Evolutionary conservation across 2,329 filamentous ascomycete species (phyloP), one percentile per base, ranked within the genome.

Genomic region (Grosmannia huntii): DNA sequence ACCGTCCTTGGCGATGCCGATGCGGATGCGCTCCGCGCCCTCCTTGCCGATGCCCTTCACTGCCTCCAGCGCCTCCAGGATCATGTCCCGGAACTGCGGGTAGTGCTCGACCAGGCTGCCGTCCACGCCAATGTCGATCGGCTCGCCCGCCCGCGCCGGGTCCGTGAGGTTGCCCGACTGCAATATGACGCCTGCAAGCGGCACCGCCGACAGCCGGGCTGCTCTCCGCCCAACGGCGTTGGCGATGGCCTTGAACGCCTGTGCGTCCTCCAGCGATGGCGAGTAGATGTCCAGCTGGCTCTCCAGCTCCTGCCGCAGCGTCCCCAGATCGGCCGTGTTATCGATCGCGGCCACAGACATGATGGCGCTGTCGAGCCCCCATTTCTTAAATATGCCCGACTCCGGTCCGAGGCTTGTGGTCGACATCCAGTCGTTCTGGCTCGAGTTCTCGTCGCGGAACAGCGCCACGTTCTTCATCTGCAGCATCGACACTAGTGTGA

Each of bases 1-100:
- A 53, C 94, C 94, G 69, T 99, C 94, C 78, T 96, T 96, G 62
- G 94, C 94, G 67, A 97, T 94, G 25, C 92, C 94, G 67, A 99
- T 96, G 59, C 90, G 81, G 63, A 99, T 88, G 72, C 85, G 88
- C 73, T 88, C 86, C 63, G 95, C 90, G 12, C 91, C 90, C 59
- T 80, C 76, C 52, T 77, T 74, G 5, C 92, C 92, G 65, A 97
- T 87, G 61, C 86, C 83, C 19, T 89, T 80, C 57, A 96, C 83
- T 58, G 82, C 83, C 55, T 84, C 76, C 60, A 97, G 77, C 7
- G 89, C 89, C 68, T 95, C 88, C 62, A 91, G 82, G 62, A 97
- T 87, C 76, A 94, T 87, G 59, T 87, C 85, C 63, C 94, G 85
- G 73, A 96, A 99, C 67, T 85, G 85, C 10, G 94, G 94, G 71